Conservation (phyloP, 2,329 filamentous ascomycete genomes). For the Trichoderma pleuroti region DNA sequence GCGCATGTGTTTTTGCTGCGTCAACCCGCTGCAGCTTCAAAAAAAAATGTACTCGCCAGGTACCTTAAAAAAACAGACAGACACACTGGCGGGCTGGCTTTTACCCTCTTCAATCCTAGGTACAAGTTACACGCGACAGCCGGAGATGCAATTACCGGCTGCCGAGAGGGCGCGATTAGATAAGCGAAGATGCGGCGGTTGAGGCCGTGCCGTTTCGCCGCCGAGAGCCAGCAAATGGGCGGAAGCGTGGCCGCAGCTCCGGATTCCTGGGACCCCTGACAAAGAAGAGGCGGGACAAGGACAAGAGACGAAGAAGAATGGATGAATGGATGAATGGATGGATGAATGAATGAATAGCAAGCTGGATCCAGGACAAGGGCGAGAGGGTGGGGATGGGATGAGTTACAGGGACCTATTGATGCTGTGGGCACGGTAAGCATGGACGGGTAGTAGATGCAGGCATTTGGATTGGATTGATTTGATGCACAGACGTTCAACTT, state of each 20-base stretch:
- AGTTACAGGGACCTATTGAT: not conserved
- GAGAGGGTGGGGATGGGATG: not conserved
- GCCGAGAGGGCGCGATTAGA: not conserved
- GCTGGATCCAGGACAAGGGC: not conserved
- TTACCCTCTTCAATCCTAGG: no score
- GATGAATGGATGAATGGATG: not conserved
- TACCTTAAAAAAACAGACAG: not conserved
- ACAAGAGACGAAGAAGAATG: not conserved
- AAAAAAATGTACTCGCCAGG: not conserved
- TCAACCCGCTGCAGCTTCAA: not conserved
- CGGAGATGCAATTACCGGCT: constrained; percentile 3
- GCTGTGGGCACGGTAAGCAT: not conserved
- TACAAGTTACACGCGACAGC: not conserved
- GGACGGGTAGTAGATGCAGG: not conserved
- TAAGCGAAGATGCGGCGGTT: not conserved
- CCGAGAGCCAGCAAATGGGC: not conserved
- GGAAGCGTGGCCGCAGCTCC: not conserved
- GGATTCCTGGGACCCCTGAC: not conserved
- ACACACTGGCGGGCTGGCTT: not conserved
- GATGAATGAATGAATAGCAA: not conserved
- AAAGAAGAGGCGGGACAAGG: not conserved
- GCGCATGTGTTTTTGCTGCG: not conserved
- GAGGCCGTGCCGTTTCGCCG: not conserved
- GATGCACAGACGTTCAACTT: no score
- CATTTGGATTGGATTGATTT: no score